Percentiles rank a stretch among this genome's conserved stretches.
Evolutionary conservation across 2,329 filamentous ascomycete species (phyloP).

Genomic region (Arthrobotrys pseudoclavata): DNA sequence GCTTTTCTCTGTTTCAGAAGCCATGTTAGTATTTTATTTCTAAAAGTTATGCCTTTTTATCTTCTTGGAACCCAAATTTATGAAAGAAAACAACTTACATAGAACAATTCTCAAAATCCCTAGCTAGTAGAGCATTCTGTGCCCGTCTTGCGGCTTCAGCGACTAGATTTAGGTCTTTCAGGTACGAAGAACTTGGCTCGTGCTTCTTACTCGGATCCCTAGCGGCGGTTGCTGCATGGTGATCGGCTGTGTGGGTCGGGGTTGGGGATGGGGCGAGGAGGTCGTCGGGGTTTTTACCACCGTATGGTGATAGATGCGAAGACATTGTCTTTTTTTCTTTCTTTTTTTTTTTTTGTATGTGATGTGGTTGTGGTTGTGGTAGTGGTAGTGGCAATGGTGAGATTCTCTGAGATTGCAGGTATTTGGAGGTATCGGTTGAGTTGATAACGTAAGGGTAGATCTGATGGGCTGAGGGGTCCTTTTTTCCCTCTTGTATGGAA

Average conservation of each 20-base stretch:
- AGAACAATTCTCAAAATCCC: constrained; percentile 58
- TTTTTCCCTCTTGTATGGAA: neutral
- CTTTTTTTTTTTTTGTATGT: neutral
- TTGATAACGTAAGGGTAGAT: constrained; percentile 10
- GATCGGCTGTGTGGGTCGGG: constrained; percentile 54
- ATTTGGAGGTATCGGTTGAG: constrained; percentile 12
- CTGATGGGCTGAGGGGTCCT: constrained; percentile 1
- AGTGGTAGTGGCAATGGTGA: neutral
- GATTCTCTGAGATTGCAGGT: neutral
- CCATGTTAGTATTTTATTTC: neutral
- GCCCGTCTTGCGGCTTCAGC: constrained; percentile 55
- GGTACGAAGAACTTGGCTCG: constrained; percentile 55
- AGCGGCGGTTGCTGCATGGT: constrained; percentile 32
- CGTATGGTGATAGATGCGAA: constrained; percentile 58
- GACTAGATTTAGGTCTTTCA: constrained; percentile 57
- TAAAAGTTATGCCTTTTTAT: constrained; percentile 5
- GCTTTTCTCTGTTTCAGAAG: constrained; percentile 23
- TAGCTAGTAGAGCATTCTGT: constrained; percentile 53
- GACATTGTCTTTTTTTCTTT: constrained; percentile 21
- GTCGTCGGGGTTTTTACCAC: constrained; percentile 56
- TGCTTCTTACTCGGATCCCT: constrained; percentile 48
- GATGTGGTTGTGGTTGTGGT: neutral
- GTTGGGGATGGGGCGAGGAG: constrained; percentile 58
- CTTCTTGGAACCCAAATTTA: too few relatives aligned
- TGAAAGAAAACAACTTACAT: constrained; percentile 31